A percentile compares a stretch with the other conserved stretches of the same genome.
Evolutionary conservation across 169 alveolate genomes (phyloP).

Genomic region (Blepharisma undulans): DNA sequence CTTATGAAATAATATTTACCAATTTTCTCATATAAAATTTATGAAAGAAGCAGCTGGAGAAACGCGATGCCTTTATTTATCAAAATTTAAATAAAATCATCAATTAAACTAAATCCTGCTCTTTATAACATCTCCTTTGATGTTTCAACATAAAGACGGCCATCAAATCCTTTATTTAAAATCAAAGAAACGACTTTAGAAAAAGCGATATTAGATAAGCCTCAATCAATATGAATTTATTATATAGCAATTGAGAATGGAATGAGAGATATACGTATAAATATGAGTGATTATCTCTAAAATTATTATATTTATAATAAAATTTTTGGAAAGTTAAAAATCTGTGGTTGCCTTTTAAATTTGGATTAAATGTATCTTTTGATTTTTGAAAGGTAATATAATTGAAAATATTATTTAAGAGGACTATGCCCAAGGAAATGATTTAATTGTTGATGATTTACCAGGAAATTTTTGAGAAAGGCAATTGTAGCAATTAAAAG

Average conservation of each 20-base stretch:
- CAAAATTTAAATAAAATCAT: background rate
- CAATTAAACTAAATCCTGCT: background rate
- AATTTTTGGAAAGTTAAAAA: no score
- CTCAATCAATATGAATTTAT: background rate
- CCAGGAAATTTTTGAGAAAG: background rate
- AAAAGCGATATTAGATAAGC: background rate
- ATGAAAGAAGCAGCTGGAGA: background rate
- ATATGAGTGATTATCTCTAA: background rate
- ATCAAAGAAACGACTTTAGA: background rate
- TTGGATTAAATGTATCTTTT: background rate
- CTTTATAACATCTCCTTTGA: background rate
- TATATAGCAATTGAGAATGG: background rate
- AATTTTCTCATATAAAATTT: background rate
- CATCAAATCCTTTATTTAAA: background rate
- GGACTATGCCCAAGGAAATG: background rate
- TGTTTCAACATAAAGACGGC: background rate
- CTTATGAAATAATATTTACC: background rate
- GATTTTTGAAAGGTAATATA: background rate
- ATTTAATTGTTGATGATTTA: background rate
- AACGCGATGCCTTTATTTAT: background rate
- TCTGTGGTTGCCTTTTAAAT: background rate
- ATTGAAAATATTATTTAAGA: background rate
- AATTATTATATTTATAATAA: no score
- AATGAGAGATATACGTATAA: background rate
- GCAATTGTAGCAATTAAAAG: background rate